Evolutionary conservation across 345 rosid genomes (phyloP).

Genomic region (Erucastrum elatum): DNA sequence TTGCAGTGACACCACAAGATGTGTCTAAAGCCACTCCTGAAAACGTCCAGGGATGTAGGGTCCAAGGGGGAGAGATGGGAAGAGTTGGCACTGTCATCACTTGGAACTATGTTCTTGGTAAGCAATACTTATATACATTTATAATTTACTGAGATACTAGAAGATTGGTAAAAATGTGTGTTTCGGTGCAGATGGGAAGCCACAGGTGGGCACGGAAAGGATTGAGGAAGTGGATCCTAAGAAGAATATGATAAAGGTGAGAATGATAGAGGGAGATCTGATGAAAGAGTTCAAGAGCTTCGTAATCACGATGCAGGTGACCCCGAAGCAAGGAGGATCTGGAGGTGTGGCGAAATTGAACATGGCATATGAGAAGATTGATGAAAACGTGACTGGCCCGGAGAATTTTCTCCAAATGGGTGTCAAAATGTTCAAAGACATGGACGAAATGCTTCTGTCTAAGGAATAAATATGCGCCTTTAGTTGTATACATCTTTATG

Average conservation of each 20-base stretch:
- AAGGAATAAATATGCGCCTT: too few relatives aligned
- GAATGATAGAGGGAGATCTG: not conserved
- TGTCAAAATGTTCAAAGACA: constrained; percentile 8
- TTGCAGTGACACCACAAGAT: too few relatives aligned
- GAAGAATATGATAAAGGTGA: not conserved
- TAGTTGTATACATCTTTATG: not conserved
- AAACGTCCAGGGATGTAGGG: too few relatives aligned
- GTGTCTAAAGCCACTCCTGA: too few relatives aligned
- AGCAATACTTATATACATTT: too few relatives aligned
- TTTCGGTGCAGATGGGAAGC: constrained; percentile 26
- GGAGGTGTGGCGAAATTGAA: constrained; percentile 4
- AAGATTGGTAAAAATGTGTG: too few relatives aligned
- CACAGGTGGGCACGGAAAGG: not conserved
- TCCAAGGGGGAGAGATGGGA: too few relatives aligned
- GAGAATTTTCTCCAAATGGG: not conserved
- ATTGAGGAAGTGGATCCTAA: not conserved
- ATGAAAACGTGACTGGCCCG: constrained; percentile 30
- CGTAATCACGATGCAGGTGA: not conserved
- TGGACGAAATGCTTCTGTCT: not conserved
- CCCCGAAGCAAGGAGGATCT: not conserved
- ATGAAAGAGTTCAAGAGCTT: not conserved
- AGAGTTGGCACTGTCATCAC: too few relatives aligned
- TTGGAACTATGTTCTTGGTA: too few relatives aligned
- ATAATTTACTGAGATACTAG: too few relatives aligned
- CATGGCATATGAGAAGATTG: constrained; percentile 13